Conservation (phyloP, 306 rosid species). For the Vigna reflexopilosa region DNA sequence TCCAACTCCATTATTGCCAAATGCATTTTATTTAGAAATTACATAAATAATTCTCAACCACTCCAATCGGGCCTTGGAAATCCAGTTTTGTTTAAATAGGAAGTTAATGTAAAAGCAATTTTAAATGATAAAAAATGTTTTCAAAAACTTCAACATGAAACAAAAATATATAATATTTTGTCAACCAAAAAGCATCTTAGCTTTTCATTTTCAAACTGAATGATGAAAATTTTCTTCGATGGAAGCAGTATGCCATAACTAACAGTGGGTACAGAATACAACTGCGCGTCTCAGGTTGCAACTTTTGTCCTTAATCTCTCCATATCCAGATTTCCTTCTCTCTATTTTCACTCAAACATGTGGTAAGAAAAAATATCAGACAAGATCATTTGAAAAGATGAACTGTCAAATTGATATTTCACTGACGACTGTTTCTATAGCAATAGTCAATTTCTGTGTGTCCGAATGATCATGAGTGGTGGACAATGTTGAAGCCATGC, state of each 20-base stretch:
- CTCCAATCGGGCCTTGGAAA: too few species aligned
- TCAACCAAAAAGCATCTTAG: too few species aligned
- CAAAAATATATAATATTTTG: too few species aligned
- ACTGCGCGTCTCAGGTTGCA: neutral
- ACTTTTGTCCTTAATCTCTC: neutral
- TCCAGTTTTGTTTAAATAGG: too few species aligned
- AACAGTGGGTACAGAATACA: neutral
- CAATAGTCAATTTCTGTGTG: neutral
- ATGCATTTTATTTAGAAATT: too few species aligned
- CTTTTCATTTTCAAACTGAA: too few species aligned
- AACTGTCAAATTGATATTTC: neutral
- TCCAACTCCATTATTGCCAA: too few species aligned
- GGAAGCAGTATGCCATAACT: neutral
- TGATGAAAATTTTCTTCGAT: neutral
- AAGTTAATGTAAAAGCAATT: too few species aligned
- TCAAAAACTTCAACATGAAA: too few species aligned
- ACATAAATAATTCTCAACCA: too few species aligned
- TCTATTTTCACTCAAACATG: neutral
- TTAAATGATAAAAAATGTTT: too few species aligned
- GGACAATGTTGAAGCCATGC: constrained; percentile 20
- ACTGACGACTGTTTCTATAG: neutral
- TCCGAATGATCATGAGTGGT: neutral
- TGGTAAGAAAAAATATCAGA: neutral
- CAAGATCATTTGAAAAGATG: neutral
- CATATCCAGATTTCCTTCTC: neutral